phyloP scores from a whole-genome alignment of 805 yeast species.

The Metschnikowia lachancei region DNA sequence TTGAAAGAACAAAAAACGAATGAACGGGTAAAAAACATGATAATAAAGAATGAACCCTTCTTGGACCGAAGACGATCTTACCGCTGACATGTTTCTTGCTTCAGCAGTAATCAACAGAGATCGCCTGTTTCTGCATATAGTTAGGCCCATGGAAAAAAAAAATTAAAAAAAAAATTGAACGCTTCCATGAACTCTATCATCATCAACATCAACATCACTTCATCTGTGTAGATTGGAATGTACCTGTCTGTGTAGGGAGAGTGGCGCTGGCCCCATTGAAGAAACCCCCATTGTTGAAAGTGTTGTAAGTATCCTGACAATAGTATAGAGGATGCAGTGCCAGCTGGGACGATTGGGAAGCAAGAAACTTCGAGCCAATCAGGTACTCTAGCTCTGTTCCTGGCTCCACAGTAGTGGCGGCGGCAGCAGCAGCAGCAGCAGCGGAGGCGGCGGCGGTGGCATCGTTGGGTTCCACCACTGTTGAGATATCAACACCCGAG shows the following conservation, averaged over 20 bases:
- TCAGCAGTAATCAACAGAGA: too few relatives aligned
- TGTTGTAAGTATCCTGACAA: slow-evolving; percentile 2
- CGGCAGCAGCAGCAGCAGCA: too few relatives aligned
- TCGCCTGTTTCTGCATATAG: too few relatives aligned
- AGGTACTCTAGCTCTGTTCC: neutral
- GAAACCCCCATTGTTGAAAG: slow-evolving; percentile 1
- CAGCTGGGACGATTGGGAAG: neutral
- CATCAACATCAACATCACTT: neutral
- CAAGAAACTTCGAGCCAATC: neutral
- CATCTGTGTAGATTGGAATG: neutral
- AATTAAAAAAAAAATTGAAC: too few relatives aligned
- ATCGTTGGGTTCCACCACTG: neutral
- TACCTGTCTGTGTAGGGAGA: neutral
- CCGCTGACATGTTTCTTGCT: too few relatives aligned
- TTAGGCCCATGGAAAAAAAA: neutral
- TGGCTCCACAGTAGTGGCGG: too few relatives aligned
- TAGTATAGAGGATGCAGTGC: slow-evolving; percentile 1
- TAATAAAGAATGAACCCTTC: too few relatives aligned
- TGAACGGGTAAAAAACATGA: too few relatives aligned
- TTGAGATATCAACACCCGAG: neutral
- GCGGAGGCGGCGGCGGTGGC: too few relatives aligned
- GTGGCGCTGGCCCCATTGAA: slow-evolving; percentile 2
- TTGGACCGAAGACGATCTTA: too few relatives aligned
- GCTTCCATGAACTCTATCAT: too few relatives aligned
- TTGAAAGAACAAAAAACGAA: neutral